Conservation (phyloP, 805 yeast genomes). For the Grigorovia humatica region DNA sequence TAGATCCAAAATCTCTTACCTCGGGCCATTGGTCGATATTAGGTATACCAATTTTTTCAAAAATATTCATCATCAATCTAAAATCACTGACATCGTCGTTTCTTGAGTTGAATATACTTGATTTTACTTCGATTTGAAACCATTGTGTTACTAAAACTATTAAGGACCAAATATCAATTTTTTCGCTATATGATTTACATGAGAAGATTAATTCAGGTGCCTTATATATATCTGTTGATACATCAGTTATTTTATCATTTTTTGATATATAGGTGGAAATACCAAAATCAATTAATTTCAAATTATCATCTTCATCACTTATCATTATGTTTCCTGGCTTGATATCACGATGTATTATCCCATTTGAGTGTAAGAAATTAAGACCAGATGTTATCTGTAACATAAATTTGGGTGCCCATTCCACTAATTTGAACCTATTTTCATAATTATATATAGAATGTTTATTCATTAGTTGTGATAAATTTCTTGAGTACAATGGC, state of each 20-base stretch:
- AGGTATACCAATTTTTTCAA: constrained; percentile 57
- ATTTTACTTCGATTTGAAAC: constrained; percentile 25
- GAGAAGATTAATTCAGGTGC: constrained; percentile 71
- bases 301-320: neutral
- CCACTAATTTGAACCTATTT: constrained; percentile 12
- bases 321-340: constrained; percentile 75
- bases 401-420: constrained; percentile 39
- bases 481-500: constrained; percentile 10
- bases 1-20: constrained; percentile 21
- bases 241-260: constrained; percentile 34
- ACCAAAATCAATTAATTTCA: constrained; percentile 64
- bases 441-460: constrained; percentile 7
- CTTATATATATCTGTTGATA: constrained; percentile 60
- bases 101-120: constrained; percentile 15
- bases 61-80: constrained; percentile 44
- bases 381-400: constrained; percentile 65
- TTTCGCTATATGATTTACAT: constrained; percentile 39
- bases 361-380: constrained; percentile 73
- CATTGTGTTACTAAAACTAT: constrained; percentile 51
- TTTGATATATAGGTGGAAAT: constrained; percentile 36
- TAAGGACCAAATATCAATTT: constrained; percentile 64
- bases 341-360: constrained; percentile 88
- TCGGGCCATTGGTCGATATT: constrained; percentile 33
- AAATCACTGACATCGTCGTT: constrained; percentile 44
- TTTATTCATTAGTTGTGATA: constrained; percentile 13